A percentile compares a stretch with the other conserved stretches of the same genome.
Evolutionary conservation across 2,329 filamentous ascomycete genomes (phyloP).

Genomic region (Nannizziopsis arthrosporioides): DNA sequence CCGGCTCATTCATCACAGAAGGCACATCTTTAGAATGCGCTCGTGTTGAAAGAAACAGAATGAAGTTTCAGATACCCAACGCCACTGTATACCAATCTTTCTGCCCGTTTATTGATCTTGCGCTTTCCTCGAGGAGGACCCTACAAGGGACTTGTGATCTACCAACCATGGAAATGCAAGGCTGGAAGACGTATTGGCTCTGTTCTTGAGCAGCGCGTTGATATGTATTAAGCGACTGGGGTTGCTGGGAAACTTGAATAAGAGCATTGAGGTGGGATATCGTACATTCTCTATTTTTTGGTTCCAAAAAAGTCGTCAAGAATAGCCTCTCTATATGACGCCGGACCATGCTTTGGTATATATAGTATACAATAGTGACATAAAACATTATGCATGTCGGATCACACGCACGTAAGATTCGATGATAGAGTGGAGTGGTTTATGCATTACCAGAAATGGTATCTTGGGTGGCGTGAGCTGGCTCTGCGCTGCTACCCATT

Average conservation of each 20-base stretch:
- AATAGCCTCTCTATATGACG: slow-evolving; percentile 1
- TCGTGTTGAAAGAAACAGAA: slow-evolving; percentile 8
- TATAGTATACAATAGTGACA: slow-evolving; percentile 1
- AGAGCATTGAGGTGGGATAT: slow-evolving; percentile 15
- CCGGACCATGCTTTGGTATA: background rate
- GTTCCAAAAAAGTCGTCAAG: slow-evolving; percentile 13
- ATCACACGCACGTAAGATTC: background rate
- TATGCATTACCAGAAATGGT: slow-evolving; percentile 1
- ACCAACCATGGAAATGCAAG: slow-evolving; percentile 35
- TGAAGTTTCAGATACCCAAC: background rate
- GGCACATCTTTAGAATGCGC: slow-evolving; percentile 4
- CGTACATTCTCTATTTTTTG: slow-evolving; percentile 16
- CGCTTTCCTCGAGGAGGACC: slow-evolving; percentile 28
- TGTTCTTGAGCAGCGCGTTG: slow-evolving; percentile 42
- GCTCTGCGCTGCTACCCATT: slow-evolving; percentile 32
- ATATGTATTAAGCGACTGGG: background rate
- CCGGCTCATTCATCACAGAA: slow-evolving; percentile 18
- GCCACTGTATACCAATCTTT: background rate
- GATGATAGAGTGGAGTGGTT: background rate
- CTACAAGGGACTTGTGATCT: slow-evolving; percentile 40
- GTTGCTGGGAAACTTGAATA: slow-evolving; percentile 6
- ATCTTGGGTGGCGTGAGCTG: background rate
- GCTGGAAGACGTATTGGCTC: slow-evolving; percentile 39
- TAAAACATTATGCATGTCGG: background rate
- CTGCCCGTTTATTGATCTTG: slow-evolving; percentile 32